A percentile compares a stretch with the other conserved stretches of the same genome.
Conservation (phyloP, 1,284 basidiomycete species). For the Ceratobasidium sp. region DNA sequence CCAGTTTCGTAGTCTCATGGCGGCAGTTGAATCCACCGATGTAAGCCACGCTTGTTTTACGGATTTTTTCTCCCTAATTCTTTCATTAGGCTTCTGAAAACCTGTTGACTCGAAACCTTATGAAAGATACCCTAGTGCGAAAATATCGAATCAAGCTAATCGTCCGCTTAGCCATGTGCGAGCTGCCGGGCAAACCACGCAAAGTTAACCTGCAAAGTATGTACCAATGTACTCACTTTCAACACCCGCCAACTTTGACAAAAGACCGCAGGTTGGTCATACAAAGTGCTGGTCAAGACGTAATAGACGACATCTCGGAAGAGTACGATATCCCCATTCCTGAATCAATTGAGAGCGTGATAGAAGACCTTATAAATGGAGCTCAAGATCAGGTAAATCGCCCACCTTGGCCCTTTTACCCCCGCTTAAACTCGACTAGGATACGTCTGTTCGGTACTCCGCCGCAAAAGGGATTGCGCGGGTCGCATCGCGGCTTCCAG, state of each 20-base stretch:
- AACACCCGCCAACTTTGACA: slow-evolving; percentile 53
- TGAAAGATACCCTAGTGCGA: slow-evolving; percentile 70
- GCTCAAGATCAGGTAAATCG: slow-evolving; percentile 82
- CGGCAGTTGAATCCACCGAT: slow-evolving; percentile 57
- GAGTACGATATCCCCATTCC: slow-evolving; percentile 60
- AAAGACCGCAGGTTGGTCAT: slow-evolving; percentile 21
- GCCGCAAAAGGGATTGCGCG: slow-evolving; percentile 93
- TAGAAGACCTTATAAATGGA: slow-evolving; percentile 79
- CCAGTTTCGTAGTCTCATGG: slow-evolving; percentile 61
- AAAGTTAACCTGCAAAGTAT: slow-evolving; percentile 17
- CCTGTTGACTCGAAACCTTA: slow-evolving; percentile 54
- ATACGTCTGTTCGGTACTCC: slow-evolving; percentile 95
- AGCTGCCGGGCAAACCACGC: slow-evolving; percentile 59
- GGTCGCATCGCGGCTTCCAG: slow-evolving; percentile 82
- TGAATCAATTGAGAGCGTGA: slow-evolving; percentile 78
- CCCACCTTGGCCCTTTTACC: background rate
- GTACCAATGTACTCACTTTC: background rate
- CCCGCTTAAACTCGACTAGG: slow-evolving; percentile 61
- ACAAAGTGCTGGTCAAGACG: slow-evolving; percentile 44
- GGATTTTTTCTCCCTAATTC: background rate
- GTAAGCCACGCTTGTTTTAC: slow-evolving; percentile 5
- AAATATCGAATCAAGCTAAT: slow-evolving; percentile 74
- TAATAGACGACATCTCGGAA: slow-evolving; percentile 65
- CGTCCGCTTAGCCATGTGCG: slow-evolving; percentile 69
- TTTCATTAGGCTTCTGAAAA: slow-evolving; percentile 3